phyloP scores from a whole-genome alignment of 2,329 filamentous ascomycete species.

The Fusarium nelsonii region DNA sequence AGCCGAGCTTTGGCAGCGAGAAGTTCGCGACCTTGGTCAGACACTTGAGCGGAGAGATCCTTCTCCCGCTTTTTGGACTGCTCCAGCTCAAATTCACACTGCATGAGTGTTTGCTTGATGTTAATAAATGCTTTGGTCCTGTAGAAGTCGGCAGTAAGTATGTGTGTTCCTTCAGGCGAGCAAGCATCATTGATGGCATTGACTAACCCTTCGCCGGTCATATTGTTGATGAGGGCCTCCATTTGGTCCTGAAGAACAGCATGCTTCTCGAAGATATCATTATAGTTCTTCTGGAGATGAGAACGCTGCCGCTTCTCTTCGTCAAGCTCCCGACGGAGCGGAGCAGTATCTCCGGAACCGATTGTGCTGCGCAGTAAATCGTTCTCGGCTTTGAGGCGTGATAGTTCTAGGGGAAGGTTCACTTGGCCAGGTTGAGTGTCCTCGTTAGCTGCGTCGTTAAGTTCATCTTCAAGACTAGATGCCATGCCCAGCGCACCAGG shows the following conservation, averaged over 20 bases:
- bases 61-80: slow-evolving; percentile 57
- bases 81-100: slow-evolving; percentile 62
- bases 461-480: slow-evolving; percentile 70
- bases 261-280: slow-evolving; percentile 69
- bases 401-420: slow-evolving; percentile 64
- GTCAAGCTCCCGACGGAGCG: slow-evolving; percentile 68
- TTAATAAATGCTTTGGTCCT: slow-evolving; percentile 67
- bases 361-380: slow-evolving; percentile 67
- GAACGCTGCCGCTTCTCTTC: slow-evolving; percentile 64
- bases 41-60: slow-evolving; percentile 62
- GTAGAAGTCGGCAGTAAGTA: slow-evolving; percentile 61
- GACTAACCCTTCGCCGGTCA: slow-evolving; percentile 69
- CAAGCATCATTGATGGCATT: slow-evolving; percentile 51
- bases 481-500: slow-evolving; percentile 36
- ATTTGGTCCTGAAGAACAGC: slow-evolving; percentile 70
- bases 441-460: slow-evolving; percentile 62
- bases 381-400: slow-evolving; percentile 72
- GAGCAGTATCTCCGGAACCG: slow-evolving; percentile 66
- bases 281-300: slow-evolving; percentile 66
- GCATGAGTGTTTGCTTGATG: slow-evolving; percentile 62
- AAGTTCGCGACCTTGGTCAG: slow-evolving; percentile 68
- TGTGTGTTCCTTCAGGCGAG: slow-evolving; percentile 43
- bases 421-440: slow-evolving; percentile 48
- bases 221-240: slow-evolving; percentile 64
- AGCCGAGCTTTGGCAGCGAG: slow-evolving; percentile 66